Evolutionary conservation across 2,329 filamentous ascomycete species (phyloP), one percentile per base, ranked within the genome.

Genomic region (Phyllachora maydis): DNA sequence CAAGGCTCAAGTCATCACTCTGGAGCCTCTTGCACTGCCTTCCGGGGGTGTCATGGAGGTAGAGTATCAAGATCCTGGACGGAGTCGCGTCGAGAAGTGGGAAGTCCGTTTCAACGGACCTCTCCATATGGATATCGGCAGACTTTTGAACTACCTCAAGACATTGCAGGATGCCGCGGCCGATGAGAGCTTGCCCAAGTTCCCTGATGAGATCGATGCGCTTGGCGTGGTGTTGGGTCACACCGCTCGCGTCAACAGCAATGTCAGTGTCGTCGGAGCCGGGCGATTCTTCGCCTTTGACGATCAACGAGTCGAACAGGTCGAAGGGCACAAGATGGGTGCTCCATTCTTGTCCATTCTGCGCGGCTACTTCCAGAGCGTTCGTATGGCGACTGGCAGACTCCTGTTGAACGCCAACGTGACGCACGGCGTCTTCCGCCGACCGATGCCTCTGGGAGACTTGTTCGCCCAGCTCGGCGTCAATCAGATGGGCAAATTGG

Each of bases 381-480:
- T 56, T 3, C 56, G 61, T 5, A 44, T 59, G 1, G 54, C 54
- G 1, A 67, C 62, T 0, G 60, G 59, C 3, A 47, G 59, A 0
- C 33, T 67, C 2, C 47, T 68, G 0, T 41, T 67, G 14, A 68
- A 68, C 29, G 46, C 49, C 22, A 66, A 68, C 26, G 54, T 64
- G 7, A 56, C 56, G 0, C 54, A 65, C 30, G 56, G 53, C 3
- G 49, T 64, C 11, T 67, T 67, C 38, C 55, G 50, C 8, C 36
- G 43, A 4, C 31, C 40, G 3, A 49, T 54, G 2, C 29, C 28
- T 0, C 31, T 61, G 3, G 31, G 33, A 1, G 29, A 43, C 1
- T 30, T 59, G 4, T 50, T 33, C 28, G 21, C 25, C 1, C 10
- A 16, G 4, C 15, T 31, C 6, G 18, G 18, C 4, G 16, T 36